Conservation (phyloP, 176 grass and related monocot species). For the Zea luxurians region DNA sequence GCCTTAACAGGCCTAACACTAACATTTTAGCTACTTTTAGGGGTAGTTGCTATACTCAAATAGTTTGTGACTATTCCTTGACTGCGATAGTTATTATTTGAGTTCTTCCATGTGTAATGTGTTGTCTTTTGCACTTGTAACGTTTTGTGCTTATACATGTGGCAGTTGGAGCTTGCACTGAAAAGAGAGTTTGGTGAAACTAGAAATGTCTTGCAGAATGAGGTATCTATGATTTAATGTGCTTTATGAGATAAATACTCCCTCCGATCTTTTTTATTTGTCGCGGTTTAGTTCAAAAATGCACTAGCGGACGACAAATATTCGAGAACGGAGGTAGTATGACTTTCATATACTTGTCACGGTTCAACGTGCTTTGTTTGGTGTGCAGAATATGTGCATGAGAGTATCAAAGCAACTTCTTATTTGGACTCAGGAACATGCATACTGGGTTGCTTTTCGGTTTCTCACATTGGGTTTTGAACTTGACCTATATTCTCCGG, state of each 20-base stretch:
- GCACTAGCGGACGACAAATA: too few species aligned
- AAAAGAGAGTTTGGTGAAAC: conserved; percentile 88
- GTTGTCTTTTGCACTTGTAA: conserved; percentile 1
- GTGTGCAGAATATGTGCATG: conserved; percentile 71
- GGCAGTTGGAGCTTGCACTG: conserved; percentile 89
- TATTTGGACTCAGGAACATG: conserved; percentile 82
- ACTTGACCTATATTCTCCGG: conserved; percentile 79
- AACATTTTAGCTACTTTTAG: neutral
- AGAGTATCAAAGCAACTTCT: conserved; percentile 93
- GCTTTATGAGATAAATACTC: conserved; percentile 4
- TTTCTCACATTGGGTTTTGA: conserved; percentile 95
- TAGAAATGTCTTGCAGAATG: conserved; percentile 54
- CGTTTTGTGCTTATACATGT: conserved; percentile 26
- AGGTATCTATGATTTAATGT: conserved; percentile 49
- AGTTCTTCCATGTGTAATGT: neutral
- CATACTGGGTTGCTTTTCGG: conserved; percentile 86
- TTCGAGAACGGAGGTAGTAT: neutral
- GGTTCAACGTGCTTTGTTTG: conserved; percentile 36
- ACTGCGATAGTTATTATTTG: neutral
- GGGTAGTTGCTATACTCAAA: neutral
- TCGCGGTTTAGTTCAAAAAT: too few species aligned
- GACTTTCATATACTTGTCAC: conserved; percentile 17
- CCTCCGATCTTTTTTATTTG: too few species aligned
- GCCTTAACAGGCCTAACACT: too few species aligned
- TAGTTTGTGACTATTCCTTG: conserved; percentile 19